Evolutionary conservation across 192 early-diverging fungal genomes (phyloP).

Genomic region (Phlyctochytrium arcticum): DNA sequence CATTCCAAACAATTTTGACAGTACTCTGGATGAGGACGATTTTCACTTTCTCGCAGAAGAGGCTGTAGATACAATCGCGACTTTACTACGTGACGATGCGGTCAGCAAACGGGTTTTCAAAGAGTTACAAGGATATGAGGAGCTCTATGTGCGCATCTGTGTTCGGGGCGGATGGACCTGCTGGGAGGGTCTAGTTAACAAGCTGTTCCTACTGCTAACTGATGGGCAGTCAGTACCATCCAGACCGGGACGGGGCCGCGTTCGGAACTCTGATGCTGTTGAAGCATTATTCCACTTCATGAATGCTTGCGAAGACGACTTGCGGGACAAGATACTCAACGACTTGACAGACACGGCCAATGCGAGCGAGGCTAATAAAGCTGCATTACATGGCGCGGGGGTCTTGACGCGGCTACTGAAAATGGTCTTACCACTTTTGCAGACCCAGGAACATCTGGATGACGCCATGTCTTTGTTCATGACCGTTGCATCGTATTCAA

Average conservation of each 20-base stretch:
- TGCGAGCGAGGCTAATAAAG: slow-evolving; percentile 37
- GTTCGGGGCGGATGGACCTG: slow-evolving; percentile 5
- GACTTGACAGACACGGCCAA: slow-evolving; percentile 19
- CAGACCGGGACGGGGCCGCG: slow-evolving; percentile 1
- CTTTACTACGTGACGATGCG: slow-evolving; percentile 17
- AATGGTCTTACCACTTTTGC: slow-evolving; percentile 11
- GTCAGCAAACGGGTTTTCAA: slow-evolving; percentile 22
- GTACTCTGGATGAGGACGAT: neutral
- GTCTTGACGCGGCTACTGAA: slow-evolving; percentile 23
- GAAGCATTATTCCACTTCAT: slow-evolving; percentile 22
- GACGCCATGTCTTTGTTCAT: slow-evolving; percentile 27
- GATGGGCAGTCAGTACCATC: neutral
- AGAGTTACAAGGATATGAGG: slow-evolving; percentile 29
- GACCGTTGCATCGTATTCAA: slow-evolving; percentile 31
- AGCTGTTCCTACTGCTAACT: slow-evolving; percentile 22
- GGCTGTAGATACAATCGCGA: slow-evolving; percentile 21
- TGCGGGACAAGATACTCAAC: slow-evolving; percentile 12
- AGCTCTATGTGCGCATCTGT: slow-evolving; percentile 26
- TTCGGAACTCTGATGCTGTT: slow-evolving; percentile 34
- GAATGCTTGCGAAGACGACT: slow-evolving; percentile 7
- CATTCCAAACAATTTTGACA: neutral
- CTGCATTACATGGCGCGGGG: slow-evolving; percentile 25
- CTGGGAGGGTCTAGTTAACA: slow-evolving; percentile 28
- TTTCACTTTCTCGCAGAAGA: slow-evolving; percentile 1
- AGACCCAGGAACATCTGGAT: slow-evolving; percentile 16